These are phyloP conservation scores for Piloderma croceum DNA, from an alignment of 768 basidiomycete genomes.

Conservation along the genomic window DNA sequence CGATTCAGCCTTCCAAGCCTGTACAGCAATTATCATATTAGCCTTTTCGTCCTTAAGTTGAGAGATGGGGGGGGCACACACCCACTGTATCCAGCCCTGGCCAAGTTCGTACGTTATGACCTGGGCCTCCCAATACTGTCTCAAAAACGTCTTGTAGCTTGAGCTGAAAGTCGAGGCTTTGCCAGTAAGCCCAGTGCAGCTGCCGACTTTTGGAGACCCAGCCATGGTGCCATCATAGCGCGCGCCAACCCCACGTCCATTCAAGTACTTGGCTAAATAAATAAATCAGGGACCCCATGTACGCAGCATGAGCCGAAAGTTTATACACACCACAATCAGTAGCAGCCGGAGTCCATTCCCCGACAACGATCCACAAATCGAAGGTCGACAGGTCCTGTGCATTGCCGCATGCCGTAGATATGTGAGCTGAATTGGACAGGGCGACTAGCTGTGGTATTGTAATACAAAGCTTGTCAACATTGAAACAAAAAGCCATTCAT, in stretches of 20 bases:
- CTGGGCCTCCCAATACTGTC: constrained; percentile 84
- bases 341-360: constrained; percentile 79
- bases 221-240: constrained; percentile 59
- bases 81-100: constrained; percentile 78
- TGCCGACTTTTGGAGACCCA: constrained; percentile 66
- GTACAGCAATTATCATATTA: no score
- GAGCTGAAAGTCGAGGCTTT: constrained; percentile 67
- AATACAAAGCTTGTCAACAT: no score
- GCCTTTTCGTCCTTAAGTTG: no score
- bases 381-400: constrained; percentile 43
- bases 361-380: constrained; percentile 77
- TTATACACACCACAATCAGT: constrained; percentile 57
- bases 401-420: constrained; percentile 50
- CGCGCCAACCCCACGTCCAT: constrained; percentile 71
- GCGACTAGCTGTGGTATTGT: constrained; percentile 4
- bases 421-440: constrained; percentile 33
- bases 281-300: constrained; percentile 80
- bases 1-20: constrained; percentile 80
- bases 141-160: constrained; percentile 75
- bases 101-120: constrained; percentile 63
- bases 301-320: constrained; percentile 80
- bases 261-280: constrained; percentile 78
- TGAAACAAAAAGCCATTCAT: constrained; percentile 1
- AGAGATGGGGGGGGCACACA: no score
- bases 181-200: constrained; percentile 70